Evolutionary conservation across 2,329 filamentous ascomycete genomes (phyloP).

Genomic region (Fusarium fujikuroi): DNA sequence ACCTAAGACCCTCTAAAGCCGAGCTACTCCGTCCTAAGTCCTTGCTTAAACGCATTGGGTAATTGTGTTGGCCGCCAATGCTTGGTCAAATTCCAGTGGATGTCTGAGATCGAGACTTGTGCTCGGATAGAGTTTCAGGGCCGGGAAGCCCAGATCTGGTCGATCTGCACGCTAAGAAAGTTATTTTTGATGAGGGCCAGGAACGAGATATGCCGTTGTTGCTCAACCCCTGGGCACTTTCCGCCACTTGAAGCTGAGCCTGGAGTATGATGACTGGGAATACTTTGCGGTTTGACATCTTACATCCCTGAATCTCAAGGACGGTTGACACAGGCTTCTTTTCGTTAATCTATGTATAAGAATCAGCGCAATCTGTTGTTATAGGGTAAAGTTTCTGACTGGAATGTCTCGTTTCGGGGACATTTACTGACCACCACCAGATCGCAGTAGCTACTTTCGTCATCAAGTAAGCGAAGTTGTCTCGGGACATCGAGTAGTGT

Average conservation of each 20-base stretch:
- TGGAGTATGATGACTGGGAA: not conserved
- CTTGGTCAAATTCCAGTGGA: constrained; percentile 21
- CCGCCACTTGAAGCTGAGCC: not conserved
- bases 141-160: constrained; percentile 3
- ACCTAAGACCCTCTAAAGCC: not conserved
- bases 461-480: not conserved
- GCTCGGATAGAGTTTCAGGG: constrained; percentile 16
- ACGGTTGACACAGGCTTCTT: not conserved
- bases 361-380: not conserved
- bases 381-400: not conserved
- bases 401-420: not conserved
- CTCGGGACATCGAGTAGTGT: not conserved
- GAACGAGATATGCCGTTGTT: constrained; percentile 4
- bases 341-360: accelerated
- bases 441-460: not conserved
- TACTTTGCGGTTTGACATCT: accelerated
- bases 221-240: not conserved
- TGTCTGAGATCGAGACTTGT: not conserved
- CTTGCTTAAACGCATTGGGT: not conserved
- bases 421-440: not conserved
- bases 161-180: not conserved
- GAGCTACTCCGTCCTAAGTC: not conserved
- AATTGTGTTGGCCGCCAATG: constrained; percentile 1
- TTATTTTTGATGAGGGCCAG: not conserved
- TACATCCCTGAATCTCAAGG: not conserved